These are phyloP conservation scores for Podaxis sp. DNA, from an alignment of 768 basidiomycete species.

Conservation along the genomic window DNA sequence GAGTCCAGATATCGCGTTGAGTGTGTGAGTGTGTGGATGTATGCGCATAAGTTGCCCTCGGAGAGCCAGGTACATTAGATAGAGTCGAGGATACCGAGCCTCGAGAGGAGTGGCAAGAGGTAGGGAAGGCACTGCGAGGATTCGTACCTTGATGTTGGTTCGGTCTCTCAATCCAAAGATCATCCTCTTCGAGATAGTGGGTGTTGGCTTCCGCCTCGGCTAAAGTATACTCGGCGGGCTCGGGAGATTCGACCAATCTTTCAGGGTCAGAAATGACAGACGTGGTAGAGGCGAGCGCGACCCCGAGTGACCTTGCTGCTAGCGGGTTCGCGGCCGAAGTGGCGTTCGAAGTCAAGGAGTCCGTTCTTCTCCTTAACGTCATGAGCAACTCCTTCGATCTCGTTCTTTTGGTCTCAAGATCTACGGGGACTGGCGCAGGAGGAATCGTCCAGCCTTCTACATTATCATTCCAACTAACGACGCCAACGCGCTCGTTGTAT, in stretches of 20 bases:
- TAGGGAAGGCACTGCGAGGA: background rate
- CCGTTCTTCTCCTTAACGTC: constrained; percentile 8
- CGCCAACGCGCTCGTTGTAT: background rate
- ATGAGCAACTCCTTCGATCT: constrained; percentile 11
- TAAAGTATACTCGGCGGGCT: background rate
- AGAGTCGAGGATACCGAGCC: background rate
- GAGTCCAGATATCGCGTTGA: background rate
- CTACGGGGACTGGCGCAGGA: background rate
- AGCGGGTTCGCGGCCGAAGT: background rate
- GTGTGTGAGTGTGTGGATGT: background rate
- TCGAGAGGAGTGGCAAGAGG: background rate
- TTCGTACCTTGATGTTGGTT: background rate
- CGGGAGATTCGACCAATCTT: constrained; percentile 9
- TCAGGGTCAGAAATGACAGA: background rate
- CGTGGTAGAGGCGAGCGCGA: background rate
- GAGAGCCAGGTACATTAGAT: background rate
- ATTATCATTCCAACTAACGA: background rate
- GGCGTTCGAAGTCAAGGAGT: constrained; percentile 4
- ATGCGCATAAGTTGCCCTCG: background rate
- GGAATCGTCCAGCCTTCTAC: constrained; percentile 8
- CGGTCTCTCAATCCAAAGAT: background rate
- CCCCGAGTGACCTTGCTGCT: background rate
- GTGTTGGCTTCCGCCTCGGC: background rate
- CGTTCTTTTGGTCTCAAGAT: constrained; percentile 8
- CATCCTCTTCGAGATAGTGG: background rate